Percentiles rank a stretch among this genome's conserved stretches.
Conservation (phyloP, 345 rosid genomes). For the Euphorbia tirucalli region DNA sequence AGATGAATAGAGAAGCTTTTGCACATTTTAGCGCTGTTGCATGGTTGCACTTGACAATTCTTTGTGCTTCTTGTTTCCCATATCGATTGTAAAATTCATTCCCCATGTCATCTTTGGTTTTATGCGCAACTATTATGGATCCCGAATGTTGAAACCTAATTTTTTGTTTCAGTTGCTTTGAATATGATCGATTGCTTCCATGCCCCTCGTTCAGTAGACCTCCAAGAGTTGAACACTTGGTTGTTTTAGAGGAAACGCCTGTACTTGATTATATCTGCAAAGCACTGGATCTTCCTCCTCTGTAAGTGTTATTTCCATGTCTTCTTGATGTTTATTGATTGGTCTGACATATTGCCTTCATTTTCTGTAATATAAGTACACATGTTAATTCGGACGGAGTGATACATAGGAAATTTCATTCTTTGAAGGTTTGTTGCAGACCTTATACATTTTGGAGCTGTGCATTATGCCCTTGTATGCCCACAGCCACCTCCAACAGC, state of each 20-base stretch:
- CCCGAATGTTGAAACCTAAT: not conserved
- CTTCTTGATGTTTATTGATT: constrained; percentile 13
- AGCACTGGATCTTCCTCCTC: constrained; percentile 73
- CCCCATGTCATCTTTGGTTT: not conserved
- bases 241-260: constrained; percentile 64
- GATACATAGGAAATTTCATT: constrained; percentile 41
- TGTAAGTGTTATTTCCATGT: constrained; percentile 47
- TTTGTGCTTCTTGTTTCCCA: too few relatives aligned
- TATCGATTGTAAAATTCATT: not conserved
- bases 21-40: too few relatives aligned
- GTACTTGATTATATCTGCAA: constrained; percentile 56
- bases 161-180: constrained; percentile 47
- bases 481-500: constrained; percentile 88
- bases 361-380: not conserved
- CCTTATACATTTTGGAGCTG: constrained; percentile 90
- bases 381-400: constrained; percentile 18
- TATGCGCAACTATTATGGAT: not conserved
- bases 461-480: constrained; percentile 87
- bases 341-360: not conserved
- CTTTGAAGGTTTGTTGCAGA: constrained; percentile 94
- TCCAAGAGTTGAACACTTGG: constrained; percentile 82
- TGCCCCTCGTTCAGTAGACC: constrained; percentile 57
- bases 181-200: constrained; percentile 70
- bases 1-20: too few relatives aligned
- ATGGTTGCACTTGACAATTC: too few relatives aligned